phyloP scores from a whole-genome alignment of 306 rosid genomes.

The Canavalia gladiata region DNA sequence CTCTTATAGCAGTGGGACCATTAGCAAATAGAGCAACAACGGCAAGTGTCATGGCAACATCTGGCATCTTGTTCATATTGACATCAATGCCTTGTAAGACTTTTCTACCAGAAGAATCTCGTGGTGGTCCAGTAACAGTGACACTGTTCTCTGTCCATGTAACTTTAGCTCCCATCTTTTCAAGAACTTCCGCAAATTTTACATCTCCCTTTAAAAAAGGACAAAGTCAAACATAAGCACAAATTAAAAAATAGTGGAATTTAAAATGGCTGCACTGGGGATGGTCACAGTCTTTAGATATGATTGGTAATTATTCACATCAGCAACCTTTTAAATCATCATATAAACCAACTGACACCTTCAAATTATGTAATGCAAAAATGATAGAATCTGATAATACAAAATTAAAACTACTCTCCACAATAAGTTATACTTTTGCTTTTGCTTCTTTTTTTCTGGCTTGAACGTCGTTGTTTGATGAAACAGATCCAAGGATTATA shows the following conservation, averaged over 20 bases:
- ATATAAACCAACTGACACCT: not conserved
- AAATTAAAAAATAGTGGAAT: not conserved
- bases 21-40: constrained; percentile 94
- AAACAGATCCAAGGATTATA: not conserved
- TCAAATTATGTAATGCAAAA: not conserved
- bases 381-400: constrained; percentile 4
- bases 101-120: constrained; percentile 67
- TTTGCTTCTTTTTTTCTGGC: not conserved
- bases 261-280: constrained; percentile 23
- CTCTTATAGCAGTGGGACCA: constrained; percentile 91
- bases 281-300: not conserved
- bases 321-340: not conserved
- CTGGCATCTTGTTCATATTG: constrained; percentile 99
- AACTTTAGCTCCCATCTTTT: constrained; percentile 97
- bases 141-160: constrained; percentile 96
- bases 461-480: not conserved
- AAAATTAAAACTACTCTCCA: not conserved
- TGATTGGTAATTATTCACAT: constrained; percentile 12
- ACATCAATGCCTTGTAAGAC: constrained; percentile 86
- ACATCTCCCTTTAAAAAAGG: constrained; percentile 83
- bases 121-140: constrained; percentile 83
- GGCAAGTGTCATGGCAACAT: constrained; percentile 99
- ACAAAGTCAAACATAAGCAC: constrained; percentile 30
- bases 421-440: not conserved
- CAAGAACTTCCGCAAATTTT: constrained; percentile 96